Evolutionary conservation across 495 filamentous ascomycete species (phyloP).

Genomic region (Platismatia glauca): DNA sequence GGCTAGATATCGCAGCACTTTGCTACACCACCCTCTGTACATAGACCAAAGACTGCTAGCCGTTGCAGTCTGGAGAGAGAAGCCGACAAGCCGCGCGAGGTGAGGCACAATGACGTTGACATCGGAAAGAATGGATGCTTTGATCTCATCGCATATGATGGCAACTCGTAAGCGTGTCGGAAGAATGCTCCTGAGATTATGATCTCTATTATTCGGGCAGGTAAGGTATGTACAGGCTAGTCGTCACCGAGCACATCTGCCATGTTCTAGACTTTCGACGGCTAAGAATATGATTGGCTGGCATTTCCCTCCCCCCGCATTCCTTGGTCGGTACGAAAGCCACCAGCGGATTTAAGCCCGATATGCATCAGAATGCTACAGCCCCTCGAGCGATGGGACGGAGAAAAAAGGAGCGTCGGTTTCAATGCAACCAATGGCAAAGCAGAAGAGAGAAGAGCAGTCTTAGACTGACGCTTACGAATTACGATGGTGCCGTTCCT

Average conservation of each 20-base stretch:
- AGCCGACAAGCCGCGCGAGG: not conserved
- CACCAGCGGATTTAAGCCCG: not conserved
- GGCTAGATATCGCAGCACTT: not conserved
- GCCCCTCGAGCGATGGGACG: too few species aligned
- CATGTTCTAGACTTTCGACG: constrained; percentile 6
- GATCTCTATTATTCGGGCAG: too few species aligned
- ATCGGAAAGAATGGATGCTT: not conserved
- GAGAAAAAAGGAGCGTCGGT: not conserved
- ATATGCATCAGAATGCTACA: too few species aligned
- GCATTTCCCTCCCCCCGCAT: constrained; percentile 12
- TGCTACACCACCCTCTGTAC: not conserved
- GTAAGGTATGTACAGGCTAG: too few species aligned
- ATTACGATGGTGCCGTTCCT: too few species aligned
- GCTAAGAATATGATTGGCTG: constrained; percentile 6
- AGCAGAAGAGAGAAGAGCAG: not conserved
- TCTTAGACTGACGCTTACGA: too few species aligned
- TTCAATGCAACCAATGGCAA: not conserved
- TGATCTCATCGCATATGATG: not conserved
- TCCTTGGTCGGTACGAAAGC: constrained; percentile 4
- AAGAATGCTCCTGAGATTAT: not conserved
- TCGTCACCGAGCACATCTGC: constrained; percentile 8
- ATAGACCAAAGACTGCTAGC: not conserved
- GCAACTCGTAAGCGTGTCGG: too few species aligned
- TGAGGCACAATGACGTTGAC: not conserved
- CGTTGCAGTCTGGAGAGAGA: not conserved